Evolutionary conservation across 1,284 basidiomycete genomes (phyloP).

Genomic region (Marasmius tenuissimus): DNA sequence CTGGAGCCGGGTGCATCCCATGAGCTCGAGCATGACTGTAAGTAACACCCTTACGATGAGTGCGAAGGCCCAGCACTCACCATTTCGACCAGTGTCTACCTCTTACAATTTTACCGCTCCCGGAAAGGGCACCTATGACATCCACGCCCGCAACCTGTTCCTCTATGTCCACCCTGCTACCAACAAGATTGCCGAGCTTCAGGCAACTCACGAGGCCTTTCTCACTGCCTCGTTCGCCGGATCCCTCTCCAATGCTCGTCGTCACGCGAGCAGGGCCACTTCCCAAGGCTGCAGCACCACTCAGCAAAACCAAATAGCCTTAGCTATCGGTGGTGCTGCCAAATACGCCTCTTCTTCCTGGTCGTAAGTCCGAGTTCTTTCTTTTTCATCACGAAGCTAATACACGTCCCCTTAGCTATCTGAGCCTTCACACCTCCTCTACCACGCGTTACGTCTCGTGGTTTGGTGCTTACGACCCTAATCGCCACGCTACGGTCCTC

Average conservation of each 20-base stretch:
- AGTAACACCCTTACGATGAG: constrained; percentile 16
- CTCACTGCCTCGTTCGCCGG: constrained; percentile 37
- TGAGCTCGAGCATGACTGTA: constrained; percentile 41
- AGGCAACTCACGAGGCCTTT: constrained; percentile 16
- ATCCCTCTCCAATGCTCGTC: constrained; percentile 33
- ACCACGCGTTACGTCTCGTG: constrained; percentile 46
- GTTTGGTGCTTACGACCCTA: constrained; percentile 46
- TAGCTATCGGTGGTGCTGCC: constrained; percentile 39
- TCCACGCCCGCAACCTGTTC: constrained; percentile 43
- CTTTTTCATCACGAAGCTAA: background rate
- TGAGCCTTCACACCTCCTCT: constrained; percentile 30
- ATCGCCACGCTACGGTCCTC: constrained; percentile 37
- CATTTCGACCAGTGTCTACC: constrained; percentile 33
- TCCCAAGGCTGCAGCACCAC: constrained; percentile 41
- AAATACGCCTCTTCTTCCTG: constrained; percentile 37
- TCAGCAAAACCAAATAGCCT: constrained; percentile 31
- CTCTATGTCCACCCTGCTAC: constrained; percentile 34
- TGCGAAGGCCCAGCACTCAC: background rate
- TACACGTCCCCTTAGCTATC: constrained; percentile 23
- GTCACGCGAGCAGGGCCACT: constrained; percentile 31
- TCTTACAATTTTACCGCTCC: constrained; percentile 48
- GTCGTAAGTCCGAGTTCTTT: constrained; percentile 19
- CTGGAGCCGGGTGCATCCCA: constrained; percentile 44
- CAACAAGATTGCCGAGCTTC: constrained; percentile 17
- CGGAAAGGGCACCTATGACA: constrained; percentile 39